A percentile compares a stretch with the other conserved stretches of the same genome.
phyloP scores from a whole-genome alignment of 2,329 filamentous ascomycete genomes.

The Fusarium abutilonis region DNA sequence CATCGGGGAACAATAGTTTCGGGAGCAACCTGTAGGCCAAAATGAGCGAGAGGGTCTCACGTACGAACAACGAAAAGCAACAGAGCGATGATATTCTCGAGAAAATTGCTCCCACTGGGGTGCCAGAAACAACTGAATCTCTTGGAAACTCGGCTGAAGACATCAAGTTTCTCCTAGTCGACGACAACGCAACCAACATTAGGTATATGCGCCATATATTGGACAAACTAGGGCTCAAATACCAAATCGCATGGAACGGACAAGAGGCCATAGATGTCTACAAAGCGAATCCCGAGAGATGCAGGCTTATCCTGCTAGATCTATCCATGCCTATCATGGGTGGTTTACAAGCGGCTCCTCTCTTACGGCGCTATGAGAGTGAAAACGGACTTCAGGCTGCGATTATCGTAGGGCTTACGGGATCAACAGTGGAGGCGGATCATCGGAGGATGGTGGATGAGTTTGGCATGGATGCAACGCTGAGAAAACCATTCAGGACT shows the following conservation, averaged over 20 bases:
- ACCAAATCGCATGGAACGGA: constrained; percentile 9
- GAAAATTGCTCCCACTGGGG: rapidly evolving
- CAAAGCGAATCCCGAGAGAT: constrained; percentile 5
- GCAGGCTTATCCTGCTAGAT: constrained; percentile 10
- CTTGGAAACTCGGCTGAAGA: background rate
- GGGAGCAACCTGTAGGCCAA: background rate
- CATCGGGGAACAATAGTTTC: background rate
- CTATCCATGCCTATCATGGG: constrained; percentile 15
- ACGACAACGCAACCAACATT: constrained; percentile 9
- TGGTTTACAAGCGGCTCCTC: background rate
- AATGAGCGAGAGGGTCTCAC: background rate
- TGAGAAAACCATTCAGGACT: background rate
- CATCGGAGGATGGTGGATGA: background rate
- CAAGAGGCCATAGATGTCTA: constrained; percentile 4
- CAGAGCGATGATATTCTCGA: background rate
- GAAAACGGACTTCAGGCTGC: constrained; percentile 1
- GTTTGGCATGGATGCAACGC: constrained; percentile 1
- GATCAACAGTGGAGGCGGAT: rapidly evolving
- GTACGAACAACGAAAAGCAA: background rate
- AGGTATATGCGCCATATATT: background rate
- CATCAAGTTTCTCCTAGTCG: constrained; percentile 4
- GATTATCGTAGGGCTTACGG: constrained; percentile 7
- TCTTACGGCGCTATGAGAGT: constrained; percentile 4
- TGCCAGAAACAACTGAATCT: rapidly evolving
- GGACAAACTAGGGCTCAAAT: background rate